Conservation (phyloP, 2,329 filamentous ascomycete genomes). For the Aspergillus ibericus region DNA sequence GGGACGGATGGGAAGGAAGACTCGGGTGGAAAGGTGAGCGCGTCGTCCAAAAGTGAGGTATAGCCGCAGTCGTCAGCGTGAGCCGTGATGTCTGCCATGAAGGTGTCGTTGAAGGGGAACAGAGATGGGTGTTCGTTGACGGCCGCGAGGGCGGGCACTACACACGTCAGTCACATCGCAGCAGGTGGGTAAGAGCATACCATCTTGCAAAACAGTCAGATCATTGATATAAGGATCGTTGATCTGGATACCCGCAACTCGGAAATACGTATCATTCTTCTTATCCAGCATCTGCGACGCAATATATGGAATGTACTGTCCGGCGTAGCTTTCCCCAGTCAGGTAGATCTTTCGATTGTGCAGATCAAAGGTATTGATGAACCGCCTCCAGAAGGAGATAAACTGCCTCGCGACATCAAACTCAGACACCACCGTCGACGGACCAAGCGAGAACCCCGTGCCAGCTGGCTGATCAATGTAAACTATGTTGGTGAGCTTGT, state of each 20-base stretch:
- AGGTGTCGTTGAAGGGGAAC: slow-evolving; percentile 44
- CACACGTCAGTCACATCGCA: background rate
- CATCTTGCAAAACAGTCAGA: slow-evolving; percentile 51
- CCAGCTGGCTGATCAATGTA: slow-evolving; percentile 54
- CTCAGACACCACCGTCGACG: slow-evolving; percentile 63
- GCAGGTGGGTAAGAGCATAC: slow-evolving; percentile 22
- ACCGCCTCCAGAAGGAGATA: slow-evolving; percentile 74
- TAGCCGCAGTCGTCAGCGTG: slow-evolving; percentile 47
- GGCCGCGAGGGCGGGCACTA: slow-evolving; percentile 42
- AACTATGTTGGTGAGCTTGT: slow-evolving; percentile 71
- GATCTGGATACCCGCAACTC: slow-evolving; percentile 67
- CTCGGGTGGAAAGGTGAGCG: slow-evolving; percentile 65
- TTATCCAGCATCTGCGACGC: slow-evolving; percentile 69
- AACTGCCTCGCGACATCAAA: slow-evolving; percentile 69
- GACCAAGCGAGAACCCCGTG: slow-evolving; percentile 68
- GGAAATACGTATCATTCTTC: slow-evolving; percentile 66
- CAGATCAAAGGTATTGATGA: slow-evolving; percentile 68
- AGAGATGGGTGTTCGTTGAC: slow-evolving; percentile 42
- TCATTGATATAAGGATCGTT: slow-evolving; percentile 69
- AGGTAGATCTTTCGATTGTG: slow-evolving; percentile 70
- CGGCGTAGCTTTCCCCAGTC: slow-evolving; percentile 70
- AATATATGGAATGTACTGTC: slow-evolving; percentile 69
- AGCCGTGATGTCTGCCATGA: slow-evolving; percentile 39
- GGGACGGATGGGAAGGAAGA: slow-evolving; percentile 58
- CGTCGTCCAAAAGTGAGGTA: slow-evolving; percentile 42